Evolutionary conservation across 768 basidiomycete species (phyloP).

Genomic region (Gyrodon lividus): DNA sequence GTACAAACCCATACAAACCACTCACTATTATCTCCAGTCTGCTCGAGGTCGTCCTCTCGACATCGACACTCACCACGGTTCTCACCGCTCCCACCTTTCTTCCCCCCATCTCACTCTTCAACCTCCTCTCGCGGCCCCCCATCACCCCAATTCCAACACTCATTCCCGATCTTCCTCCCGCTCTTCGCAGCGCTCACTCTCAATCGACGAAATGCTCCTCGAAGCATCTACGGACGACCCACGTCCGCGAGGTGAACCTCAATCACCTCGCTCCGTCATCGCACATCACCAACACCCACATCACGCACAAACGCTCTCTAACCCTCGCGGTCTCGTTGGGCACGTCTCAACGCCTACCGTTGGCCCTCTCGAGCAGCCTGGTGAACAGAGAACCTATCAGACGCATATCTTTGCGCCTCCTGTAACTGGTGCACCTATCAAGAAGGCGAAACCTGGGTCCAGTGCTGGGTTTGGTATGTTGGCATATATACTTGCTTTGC

Average conservation of each 20-base stretch:
- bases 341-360: slow-evolving; percentile 19
- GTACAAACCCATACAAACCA: background rate
- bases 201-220: slow-evolving; percentile 49
- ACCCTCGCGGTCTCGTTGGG: slow-evolving; percentile 20
- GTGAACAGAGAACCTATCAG: slow-evolving; percentile 48
- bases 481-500: background rate
- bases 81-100: slow-evolving; percentile 25
- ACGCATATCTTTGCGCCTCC: slow-evolving; percentile 74
- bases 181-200: slow-evolving; percentile 35
- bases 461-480: slow-evolving; percentile 25
- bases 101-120: slow-evolving; percentile 14
- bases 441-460: slow-evolving; percentile 53
- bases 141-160: slow-evolving; percentile 8
- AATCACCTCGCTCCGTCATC: slow-evolving; percentile 28
- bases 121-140: slow-evolving; percentile 10
- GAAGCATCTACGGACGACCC: slow-evolving; percentile 43
- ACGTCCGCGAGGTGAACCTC: slow-evolving; percentile 31
- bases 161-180: slow-evolving; percentile 35
- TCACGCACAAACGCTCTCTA: slow-evolving; percentile 14
- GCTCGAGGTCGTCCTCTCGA: slow-evolving; percentile 16
- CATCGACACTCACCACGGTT: slow-evolving; percentile 25
- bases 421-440: slow-evolving; percentile 69
- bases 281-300: slow-evolving; percentile 33
- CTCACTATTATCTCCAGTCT: slow-evolving; percentile 9
- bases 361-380: slow-evolving; percentile 33